Conservation (phyloP, 768 basidiomycete species). For the Clavulina sp. region DNA sequence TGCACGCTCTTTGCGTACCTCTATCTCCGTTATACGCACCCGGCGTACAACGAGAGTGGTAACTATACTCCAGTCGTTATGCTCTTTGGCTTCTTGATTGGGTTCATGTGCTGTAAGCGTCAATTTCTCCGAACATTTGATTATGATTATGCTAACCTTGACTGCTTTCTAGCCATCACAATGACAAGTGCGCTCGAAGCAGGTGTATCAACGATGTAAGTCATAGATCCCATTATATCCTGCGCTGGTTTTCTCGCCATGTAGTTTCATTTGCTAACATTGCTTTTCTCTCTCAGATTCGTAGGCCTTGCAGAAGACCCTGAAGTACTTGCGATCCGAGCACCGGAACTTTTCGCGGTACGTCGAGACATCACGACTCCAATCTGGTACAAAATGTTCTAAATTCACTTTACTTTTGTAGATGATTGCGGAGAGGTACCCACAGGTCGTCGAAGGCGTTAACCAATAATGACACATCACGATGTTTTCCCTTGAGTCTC, state of each 20-base stretch:
- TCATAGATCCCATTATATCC: not conserved
- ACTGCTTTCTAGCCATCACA: constrained; percentile 33
- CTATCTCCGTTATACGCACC: constrained; percentile 57
- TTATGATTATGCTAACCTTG: too few relatives aligned
- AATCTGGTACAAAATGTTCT: constrained; percentile 19
- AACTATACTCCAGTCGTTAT: constrained; percentile 65
- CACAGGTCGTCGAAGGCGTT: constrained; percentile 50
- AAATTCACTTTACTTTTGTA: constrained; percentile 18
- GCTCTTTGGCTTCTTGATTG: constrained; percentile 68
- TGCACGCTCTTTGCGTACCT: constrained; percentile 62
- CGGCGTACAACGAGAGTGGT: constrained; percentile 56
- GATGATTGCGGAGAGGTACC: constrained; percentile 53
- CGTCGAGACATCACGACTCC: not conserved
- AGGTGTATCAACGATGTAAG: constrained; percentile 73
- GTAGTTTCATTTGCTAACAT: not conserved
- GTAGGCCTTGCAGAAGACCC: constrained; percentile 78
- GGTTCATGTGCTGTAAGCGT: constrained; percentile 52
- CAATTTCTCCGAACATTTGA: too few relatives aligned
- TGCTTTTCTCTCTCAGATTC: constrained; percentile 29
- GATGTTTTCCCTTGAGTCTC: too few relatives aligned
- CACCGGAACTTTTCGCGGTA: constrained; percentile 45
- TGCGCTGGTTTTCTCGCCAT: not conserved
- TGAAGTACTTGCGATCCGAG: constrained; percentile 51
- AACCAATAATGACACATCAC: constrained; percentile 16
- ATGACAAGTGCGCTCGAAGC: constrained; percentile 62